Percentiles rank a stretch among this genome's conserved stretches.
phyloP scores from a whole-genome alignment of 805 yeast species.

The Cyberlindnera euphorbiiphila region DNA sequence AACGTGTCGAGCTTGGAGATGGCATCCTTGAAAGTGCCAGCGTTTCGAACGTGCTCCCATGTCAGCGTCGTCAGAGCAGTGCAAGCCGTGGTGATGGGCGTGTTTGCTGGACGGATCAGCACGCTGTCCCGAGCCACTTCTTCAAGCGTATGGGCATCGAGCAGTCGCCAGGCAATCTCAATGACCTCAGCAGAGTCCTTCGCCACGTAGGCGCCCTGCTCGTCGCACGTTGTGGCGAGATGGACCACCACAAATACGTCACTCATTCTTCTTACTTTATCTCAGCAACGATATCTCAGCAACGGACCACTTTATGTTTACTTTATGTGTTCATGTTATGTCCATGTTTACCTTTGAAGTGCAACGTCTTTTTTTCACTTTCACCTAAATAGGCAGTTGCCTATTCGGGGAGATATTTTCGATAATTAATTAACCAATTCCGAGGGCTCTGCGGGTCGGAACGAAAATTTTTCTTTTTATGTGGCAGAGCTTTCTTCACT shows the following conservation, averaged over 20 bases:
- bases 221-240: conserved; percentile 65
- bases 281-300: no score
- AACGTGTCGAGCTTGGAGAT: conserved; percentile 48
- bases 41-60: conserved; percentile 58
- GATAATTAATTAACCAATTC: background rate
- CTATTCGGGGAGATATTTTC: background rate
- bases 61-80: conserved; percentile 49
- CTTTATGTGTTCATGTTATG: background rate
- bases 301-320: no score
- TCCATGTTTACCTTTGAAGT: conserved; percentile 5
- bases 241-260: conserved; percentile 60
- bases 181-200: conserved; percentile 67
- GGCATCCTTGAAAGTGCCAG: conserved; percentile 62
- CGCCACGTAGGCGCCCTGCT: conserved; percentile 50
- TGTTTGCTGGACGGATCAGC: conserved; percentile 56
- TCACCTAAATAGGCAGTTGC: conserved; percentile 1
- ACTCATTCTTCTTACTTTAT: no score
- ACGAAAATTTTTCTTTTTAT: conserved; percentile 13
- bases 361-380: conserved; percentile 1
- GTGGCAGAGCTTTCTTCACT: background rate
- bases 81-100: conserved; percentile 61
- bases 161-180: conserved; percentile 62
- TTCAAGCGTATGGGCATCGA: conserved; percentile 50
- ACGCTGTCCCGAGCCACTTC: conserved; percentile 41
- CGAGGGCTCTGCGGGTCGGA: conserved; percentile 5